Evolutionary conservation across 2,329 filamentous ascomycete genomes (phyloP), one percentile per base, ranked within the genome.

Genomic region (Helminthosporium solani): DNA sequence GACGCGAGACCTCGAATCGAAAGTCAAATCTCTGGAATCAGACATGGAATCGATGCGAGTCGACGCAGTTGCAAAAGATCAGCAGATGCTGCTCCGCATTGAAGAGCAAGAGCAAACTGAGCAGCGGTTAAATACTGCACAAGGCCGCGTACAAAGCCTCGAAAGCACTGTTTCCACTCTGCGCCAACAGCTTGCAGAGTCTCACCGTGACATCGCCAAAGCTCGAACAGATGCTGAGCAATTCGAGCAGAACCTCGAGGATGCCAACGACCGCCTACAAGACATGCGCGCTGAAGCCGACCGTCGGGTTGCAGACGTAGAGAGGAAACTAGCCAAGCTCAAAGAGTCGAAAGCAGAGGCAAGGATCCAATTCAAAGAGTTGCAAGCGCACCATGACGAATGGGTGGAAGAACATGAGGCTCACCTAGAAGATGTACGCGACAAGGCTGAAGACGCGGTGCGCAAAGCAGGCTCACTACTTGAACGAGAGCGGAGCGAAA

Each of bases 371-470:
- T 53, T 60, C 39, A 60, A 58, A 33, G 58, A 66, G 30, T 35
- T 68, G 12, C 55, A 61, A 37, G 48, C 49, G 5, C 57, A 66
- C 41, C 57, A 61, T 20, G 49, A 63, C n/a, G 55, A 63, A 8
- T 33, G 65, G 8, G 46, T 52, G 7, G 62, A 66, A 47, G 54
- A 61, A 1, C 58, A 66, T 21, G 57, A 64, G 39, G 46, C 54
- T 2, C 53, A 58, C 33, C 38, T 66, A 20, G 57, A 63, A 40
- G 57, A 63, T 20, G 54, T 67, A 11, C 65, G 63, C 16, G 55
- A 60, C 8, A 70, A 63, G 28, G 66, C 67, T 4, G 66, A 69
- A 44, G 66, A 70, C 35, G 66, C 62, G 3, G 58, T 70, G 2
- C 57, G 63, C 40, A 69, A 68, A 49, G 58, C 61, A 3, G 60